Conservation (phyloP, 1,284 basidiomycete genomes). For the Irpex sp. region DNA sequence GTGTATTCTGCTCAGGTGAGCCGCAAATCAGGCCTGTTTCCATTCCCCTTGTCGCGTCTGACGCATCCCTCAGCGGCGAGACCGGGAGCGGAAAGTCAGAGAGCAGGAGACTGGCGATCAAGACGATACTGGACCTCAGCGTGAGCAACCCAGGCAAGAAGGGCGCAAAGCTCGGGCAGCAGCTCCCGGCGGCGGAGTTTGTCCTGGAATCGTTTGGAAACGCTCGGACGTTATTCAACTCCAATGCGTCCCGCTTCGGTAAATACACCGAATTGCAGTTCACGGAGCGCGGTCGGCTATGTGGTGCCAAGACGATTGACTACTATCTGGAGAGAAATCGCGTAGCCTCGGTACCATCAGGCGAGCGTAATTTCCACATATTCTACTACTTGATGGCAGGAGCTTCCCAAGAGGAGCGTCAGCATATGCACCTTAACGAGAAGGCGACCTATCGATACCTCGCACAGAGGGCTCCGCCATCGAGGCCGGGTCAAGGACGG, state of each 20-base stretch:
- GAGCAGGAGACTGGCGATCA: conserved; percentile 85
- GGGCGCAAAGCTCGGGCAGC: conserved; percentile 80
- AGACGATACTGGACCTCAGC: conserved; percentile 85
- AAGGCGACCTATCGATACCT: conserved; percentile 83
- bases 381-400: conserved; percentile 96
- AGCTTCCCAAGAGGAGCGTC: conserved; percentile 82
- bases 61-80: conserved; percentile 64
- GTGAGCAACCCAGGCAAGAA: conserved; percentile 92
- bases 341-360: conserved; percentile 76
- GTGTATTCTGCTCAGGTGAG: conserved; percentile 80
- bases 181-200: conserved; percentile 92
- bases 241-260: conserved; percentile 89
- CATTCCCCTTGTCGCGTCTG: conserved; percentile 3
- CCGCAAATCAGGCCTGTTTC: conserved; percentile 13
- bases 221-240: conserved; percentile 85
- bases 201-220: conserved; percentile 93
- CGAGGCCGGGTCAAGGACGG: conserved; percentile 34
- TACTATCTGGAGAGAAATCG: conserved; percentile 94
- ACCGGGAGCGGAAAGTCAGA: conserved; percentile 94
- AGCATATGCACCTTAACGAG: conserved; percentile 81
- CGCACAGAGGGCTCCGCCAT: conserved; percentile 53
- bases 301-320: conserved; percentile 92
- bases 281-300: conserved; percentile 83
- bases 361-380: conserved; percentile 95
- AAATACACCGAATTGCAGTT: conserved; percentile 96